Evolutionary conservation across 1,284 basidiomycete genomes (phyloP).

Genomic region (Tilletia caries): DNA sequence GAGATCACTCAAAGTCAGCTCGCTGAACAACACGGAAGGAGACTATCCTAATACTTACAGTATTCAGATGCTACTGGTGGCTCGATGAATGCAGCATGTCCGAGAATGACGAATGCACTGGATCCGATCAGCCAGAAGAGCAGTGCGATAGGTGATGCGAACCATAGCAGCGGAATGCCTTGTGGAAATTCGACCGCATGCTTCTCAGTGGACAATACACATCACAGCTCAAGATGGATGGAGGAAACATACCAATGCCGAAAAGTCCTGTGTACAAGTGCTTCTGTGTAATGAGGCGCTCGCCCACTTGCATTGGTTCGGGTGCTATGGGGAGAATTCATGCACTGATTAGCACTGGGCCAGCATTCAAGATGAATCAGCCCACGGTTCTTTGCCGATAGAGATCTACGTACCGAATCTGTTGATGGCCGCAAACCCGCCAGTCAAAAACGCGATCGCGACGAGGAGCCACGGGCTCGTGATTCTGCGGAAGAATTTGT

Average conservation of each 20-base stretch:
- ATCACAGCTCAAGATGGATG: background rate
- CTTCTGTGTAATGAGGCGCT: slow-evolving; percentile 75
- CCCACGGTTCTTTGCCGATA: too few relatives aligned
- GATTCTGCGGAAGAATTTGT: slow-evolving; percentile 55
- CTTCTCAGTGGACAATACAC: background rate
- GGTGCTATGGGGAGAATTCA: slow-evolving; percentile 37
- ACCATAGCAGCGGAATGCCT: slow-evolving; percentile 48
- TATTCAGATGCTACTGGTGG: slow-evolving; percentile 14
- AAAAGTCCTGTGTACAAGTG: slow-evolving; percentile 60
- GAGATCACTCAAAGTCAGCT: background rate
- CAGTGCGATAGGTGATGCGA: slow-evolving; percentile 44
- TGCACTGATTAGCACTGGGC: too few relatives aligned
- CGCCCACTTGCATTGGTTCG: slow-evolving; percentile 65
- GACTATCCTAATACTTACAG: background rate
- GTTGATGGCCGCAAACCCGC: slow-evolving; percentile 86
- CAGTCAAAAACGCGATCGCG: slow-evolving; percentile 80
- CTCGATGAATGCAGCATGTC: slow-evolving; percentile 69
- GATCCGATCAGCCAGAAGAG: slow-evolving; percentile 55
- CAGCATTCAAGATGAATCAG: too few relatives aligned
- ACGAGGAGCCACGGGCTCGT: slow-evolving; percentile 78
- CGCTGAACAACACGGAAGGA: background rate
- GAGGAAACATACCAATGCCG: slow-evolving; percentile 42
- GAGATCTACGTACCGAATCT: slow-evolving; percentile 67
- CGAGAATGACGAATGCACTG: slow-evolving; percentile 60
- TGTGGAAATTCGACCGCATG: slow-evolving; percentile 10